Conservation (phyloP, 108 stramenopile species). For the Fistulifera pelliculosa region DNA sequence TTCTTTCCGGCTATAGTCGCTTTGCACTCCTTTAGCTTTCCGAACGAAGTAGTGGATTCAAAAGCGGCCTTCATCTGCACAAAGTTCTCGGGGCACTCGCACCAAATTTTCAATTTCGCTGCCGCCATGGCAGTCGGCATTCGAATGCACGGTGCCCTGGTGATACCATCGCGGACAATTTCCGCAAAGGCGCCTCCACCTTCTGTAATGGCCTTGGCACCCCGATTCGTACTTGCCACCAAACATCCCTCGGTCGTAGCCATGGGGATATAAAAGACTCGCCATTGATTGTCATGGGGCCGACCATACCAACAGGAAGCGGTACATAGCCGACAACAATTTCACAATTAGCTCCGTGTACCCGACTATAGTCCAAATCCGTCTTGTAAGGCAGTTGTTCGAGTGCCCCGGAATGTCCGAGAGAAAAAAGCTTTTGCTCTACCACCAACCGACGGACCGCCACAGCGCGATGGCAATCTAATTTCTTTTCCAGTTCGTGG, state of each 20-base stretch:
- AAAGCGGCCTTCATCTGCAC: slow-evolving; percentile 78
- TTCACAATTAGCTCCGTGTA: slow-evolving; percentile 96
- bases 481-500: slow-evolving; percentile 89
- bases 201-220: slow-evolving; percentile 91
- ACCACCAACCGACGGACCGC: slow-evolving; percentile 78
- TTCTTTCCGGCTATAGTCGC: slow-evolving; percentile 92
- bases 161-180: slow-evolving; percentile 93
- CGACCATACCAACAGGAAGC: slow-evolving; percentile 92
- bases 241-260: slow-evolving; percentile 98
- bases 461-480: slow-evolving; percentile 89
- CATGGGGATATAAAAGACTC: slow-evolving; percentile 93
- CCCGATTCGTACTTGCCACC: slow-evolving; percentile 93
- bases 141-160: slow-evolving; percentile 92
- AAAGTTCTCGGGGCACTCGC: slow-evolving; percentile 79
- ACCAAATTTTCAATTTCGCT: slow-evolving; percentile 83
- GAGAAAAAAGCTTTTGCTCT: slow-evolving; percentile 42
- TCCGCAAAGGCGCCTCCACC: slow-evolving; percentile 67
- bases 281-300: slow-evolving; percentile 87
- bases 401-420: slow-evolving; percentile 38
- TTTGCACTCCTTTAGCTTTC: slow-evolving; percentile 64
- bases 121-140: slow-evolving; percentile 83
- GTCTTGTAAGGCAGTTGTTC: slow-evolving; percentile 59
- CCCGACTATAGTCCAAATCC: slow-evolving; percentile 80
- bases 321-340: slow-evolving; percentile 97
- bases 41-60: slow-evolving; percentile 95